Evolutionary conservation across 139 green algal species (phyloP), one percentile per base, ranked within the genome.

Genomic region (Auxenochlorella protothecoides): DNA sequence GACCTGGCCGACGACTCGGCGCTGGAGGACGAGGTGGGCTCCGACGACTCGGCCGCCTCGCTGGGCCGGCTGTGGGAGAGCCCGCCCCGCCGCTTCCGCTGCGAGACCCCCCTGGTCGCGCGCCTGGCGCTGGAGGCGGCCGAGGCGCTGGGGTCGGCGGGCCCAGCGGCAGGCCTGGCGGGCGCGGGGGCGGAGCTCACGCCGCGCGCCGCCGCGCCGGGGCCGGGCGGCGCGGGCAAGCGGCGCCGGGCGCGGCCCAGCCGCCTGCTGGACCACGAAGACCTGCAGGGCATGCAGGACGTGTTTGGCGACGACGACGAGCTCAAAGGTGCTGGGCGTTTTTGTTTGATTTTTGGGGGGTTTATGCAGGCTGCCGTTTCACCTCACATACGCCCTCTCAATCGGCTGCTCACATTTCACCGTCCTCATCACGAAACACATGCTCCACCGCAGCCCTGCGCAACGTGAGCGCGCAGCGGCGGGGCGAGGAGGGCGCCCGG

Each of bases 251-350:
- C 27, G 27, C 27, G 27, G 27, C 27, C 27, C 27, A 44, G 27
- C 27, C 27, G 27, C 27, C 27, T 44, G 27, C 27, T 44, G 27
- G 27, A 44, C 27, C 27, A 44, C 27, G 27, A 44, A 44, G 27
- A 44, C 27, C 27, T n/a, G 63, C 14, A 53, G 13, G 63, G 63
- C 14, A 67, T 53, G 27, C 27, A 44, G 7, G 66, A 68, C 53
- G 14, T 59, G 59, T 44, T 64, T 7, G 61, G 55, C 0, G 73
- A 76, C 4, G 68, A 79, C 15, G 77, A 82, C 52, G 73, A 82
- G 27, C 52, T 78, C 63, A 75, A 77, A 53, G 76, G 72, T 77
- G 56, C 53, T 44, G 27, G 27, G 27, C 27, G 27, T 44, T 44
- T 44, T 44, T 44, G 27, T 44, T 44, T 44, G 27, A 2, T 44